phyloP scores from a whole-genome alignment of 306 rosid species.

The Trifolium pratense region DNA sequence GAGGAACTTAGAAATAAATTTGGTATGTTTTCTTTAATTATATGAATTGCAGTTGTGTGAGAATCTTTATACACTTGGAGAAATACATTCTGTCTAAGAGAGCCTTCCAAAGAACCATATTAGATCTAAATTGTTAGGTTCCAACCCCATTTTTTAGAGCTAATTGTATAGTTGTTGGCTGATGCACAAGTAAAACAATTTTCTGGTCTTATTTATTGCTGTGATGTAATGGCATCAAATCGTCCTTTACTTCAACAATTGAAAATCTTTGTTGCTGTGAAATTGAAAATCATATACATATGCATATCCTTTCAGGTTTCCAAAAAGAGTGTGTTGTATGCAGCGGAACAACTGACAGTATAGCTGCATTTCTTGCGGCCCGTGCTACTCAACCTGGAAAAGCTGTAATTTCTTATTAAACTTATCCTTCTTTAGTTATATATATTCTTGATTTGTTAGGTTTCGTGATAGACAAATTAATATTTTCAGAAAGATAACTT shows the following conservation, averaged over 20 bases:
- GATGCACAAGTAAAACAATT: constrained; percentile 13
- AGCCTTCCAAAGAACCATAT: constrained; percentile 9
- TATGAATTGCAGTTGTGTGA: background rate
- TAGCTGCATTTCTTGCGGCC: constrained; percentile 96
- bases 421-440: constrained; percentile 9
- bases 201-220: background rate
- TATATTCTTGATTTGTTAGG: constrained; percentile 2
- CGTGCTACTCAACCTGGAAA: constrained; percentile 82
- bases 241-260: constrained; percentile 20
- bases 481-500: constrained; percentile 1
- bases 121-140: background rate
- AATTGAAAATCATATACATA: constrained; percentile 31
- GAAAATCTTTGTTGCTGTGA: constrained; percentile 7
- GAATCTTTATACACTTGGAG: constrained; percentile 3
- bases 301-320: constrained; percentile 63
- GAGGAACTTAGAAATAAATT: constrained; percentile 59
- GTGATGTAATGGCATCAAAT: constrained; percentile 2
- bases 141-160: background rate
- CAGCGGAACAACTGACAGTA: constrained; percentile 94
- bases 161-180: constrained; percentile 14
- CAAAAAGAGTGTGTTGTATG: constrained; percentile 74
- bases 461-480: constrained; percentile 17
- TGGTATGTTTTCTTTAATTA: constrained; percentile 51
- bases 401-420: constrained; percentile 63
- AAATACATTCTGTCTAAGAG: constrained; percentile 9